Conservation (phyloP, 176 grass and related monocot genomes). For the Triticum timopheevii region DNA sequence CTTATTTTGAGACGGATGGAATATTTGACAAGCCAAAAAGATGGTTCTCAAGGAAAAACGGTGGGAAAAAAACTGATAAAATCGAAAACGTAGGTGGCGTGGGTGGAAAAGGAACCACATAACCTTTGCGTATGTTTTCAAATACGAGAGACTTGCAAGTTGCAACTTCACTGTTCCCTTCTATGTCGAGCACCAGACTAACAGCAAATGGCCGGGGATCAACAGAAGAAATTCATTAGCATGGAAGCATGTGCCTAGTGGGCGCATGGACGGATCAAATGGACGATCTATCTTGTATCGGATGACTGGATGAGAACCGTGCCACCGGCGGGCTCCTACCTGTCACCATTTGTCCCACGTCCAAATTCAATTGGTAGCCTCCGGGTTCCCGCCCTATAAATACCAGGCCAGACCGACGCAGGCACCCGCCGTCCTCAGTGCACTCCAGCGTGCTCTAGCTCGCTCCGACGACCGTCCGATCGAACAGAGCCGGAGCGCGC, state of each 20-base stretch:
- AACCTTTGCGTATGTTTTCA: too few species aligned
- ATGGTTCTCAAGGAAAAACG: too few species aligned
- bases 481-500: background rate
- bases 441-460: background rate
- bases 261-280: background rate
- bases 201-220: background rate
- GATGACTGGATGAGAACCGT: background rate
- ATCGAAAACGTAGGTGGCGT: too few species aligned
- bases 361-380: background rate
- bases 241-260: background rate
- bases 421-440: background rate
- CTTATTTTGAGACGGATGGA: too few species aligned
- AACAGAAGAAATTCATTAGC: background rate
- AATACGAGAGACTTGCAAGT: background rate
- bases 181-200: background rate
- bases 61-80: too few species aligned
- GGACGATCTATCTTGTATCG: background rate
- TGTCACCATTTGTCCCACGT: slow-evolving; percentile 22
- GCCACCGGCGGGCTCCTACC: slow-evolving; percentile 15
- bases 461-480: background rate
- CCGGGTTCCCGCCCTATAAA: slow-evolving; percentile 33
- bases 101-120: too few species aligned
- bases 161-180: background rate
- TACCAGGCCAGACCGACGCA: background rate
- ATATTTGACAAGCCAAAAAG: too few species aligned